A percentile compares a stretch with the other conserved stretches of the same genome.
Conservation (phyloP, 2,329 filamentous ascomycete species). For the Xylaria sp. region DNA sequence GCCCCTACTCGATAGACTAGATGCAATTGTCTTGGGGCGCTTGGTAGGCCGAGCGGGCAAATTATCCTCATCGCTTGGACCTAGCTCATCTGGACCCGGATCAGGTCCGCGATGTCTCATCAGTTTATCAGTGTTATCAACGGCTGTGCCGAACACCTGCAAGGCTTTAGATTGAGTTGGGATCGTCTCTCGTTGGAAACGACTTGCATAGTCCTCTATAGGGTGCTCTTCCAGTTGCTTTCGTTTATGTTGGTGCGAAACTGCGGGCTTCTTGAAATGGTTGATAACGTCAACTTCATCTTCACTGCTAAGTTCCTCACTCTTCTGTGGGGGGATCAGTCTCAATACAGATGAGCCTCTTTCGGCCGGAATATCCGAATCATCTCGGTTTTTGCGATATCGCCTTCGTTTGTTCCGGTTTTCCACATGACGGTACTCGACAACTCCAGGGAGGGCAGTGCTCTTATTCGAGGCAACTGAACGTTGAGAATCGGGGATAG, state of each 20-base stretch:
- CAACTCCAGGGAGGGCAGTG: slow-evolving; percentile 10
- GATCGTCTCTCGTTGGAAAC: neutral
- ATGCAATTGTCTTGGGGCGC: slow-evolving; percentile 19
- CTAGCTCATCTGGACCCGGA: slow-evolving; percentile 35
- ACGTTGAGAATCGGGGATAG: slow-evolving; percentile 31
- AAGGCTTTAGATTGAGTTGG: neutral
- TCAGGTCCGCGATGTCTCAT: neutral
- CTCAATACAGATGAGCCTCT: neutral
- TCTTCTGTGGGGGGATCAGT: neutral
- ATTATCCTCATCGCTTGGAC: slow-evolving; percentile 25
- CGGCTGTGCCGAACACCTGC: slow-evolving; percentile 9
- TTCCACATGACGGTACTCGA: slow-evolving; percentile 24
- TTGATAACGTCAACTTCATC: slow-evolving; percentile 23
- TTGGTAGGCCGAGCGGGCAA: slow-evolving; percentile 22
- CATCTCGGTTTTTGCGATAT: neutral
- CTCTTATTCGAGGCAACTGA: slow-evolving; percentile 26
- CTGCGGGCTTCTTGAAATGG: neutral
- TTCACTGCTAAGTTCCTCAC: slow-evolving; percentile 9
- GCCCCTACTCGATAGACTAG: slow-evolving; percentile 35
- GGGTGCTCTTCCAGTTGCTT: neutral
- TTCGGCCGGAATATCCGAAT: neutral
- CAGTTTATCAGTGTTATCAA: slow-evolving; percentile 25
- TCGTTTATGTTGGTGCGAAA: neutral
- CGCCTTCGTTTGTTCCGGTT: slow-evolving; percentile 1
- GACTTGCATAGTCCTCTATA: neutral